Evolutionary conservation across 2,329 filamentous ascomycete species (phyloP).

Genomic region (Fusarium sp.): DNA sequence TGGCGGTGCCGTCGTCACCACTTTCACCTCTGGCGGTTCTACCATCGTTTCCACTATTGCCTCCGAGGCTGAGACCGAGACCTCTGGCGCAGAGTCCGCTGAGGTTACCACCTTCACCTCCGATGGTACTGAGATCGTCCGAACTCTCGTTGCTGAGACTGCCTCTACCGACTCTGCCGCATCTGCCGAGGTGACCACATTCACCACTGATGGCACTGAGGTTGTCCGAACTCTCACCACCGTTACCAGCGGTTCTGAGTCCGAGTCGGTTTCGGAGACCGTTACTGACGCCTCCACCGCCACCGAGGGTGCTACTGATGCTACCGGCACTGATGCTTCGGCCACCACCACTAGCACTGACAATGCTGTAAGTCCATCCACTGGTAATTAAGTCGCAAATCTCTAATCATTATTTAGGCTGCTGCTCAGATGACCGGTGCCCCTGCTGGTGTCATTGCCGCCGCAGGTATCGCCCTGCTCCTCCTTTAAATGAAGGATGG

Average conservation of each 20-base stretch:
- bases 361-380: slow-evolving; percentile 49
- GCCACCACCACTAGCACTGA: slow-evolving; percentile 38
- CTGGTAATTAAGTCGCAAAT: background rate
- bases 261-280: slow-evolving; percentile 31
- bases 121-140: slow-evolving; percentile 32
- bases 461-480: slow-evolving; percentile 62
- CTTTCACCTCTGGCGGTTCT: slow-evolving; percentile 39
- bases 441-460: slow-evolving; percentile 61
- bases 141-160: slow-evolving; percentile 37
- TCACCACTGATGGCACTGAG: slow-evolving; percentile 36
- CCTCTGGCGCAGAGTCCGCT: slow-evolving; percentile 18
- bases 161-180: slow-evolving; percentile 27
- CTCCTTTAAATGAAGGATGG: slow-evolving; percentile 57
- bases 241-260: slow-evolving; percentile 29
- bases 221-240: slow-evolving; percentile 40
- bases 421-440: slow-evolving; percentile 58
- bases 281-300: slow-evolving; percentile 39
- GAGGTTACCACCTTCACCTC: slow-evolving; percentile 40
- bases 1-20: slow-evolving; percentile 32
- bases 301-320: slow-evolving; percentile 20
- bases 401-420: slow-evolving; percentile 42
- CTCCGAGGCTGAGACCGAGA: slow-evolving; percentile 16
- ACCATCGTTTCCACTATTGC: slow-evolving; percentile 37
- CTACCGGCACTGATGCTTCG: slow-evolving; percentile 32
- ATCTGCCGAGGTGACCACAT: slow-evolving; percentile 36